Evolutionary conservation across 495 filamentous ascomycete species (phyloP), one percentile per base, ranked within the genome.

Genomic region (Elasticomyces elasticus): DNA sequence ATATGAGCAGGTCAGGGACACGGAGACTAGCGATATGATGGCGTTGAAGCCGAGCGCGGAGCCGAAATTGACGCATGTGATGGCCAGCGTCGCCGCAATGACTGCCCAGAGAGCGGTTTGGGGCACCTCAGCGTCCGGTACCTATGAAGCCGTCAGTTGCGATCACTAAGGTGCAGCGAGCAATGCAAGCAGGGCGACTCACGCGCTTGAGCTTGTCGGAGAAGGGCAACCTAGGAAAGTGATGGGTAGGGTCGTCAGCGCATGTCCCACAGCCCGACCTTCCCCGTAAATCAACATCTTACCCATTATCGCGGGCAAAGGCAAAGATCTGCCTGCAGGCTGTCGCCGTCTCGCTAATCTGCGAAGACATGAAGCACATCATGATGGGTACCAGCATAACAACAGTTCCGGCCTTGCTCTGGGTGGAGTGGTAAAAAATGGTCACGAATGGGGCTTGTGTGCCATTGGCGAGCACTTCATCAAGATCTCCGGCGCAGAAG

Each of bases 1-100:
- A 37, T 37, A 58, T 17, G 35, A 54, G 45, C 5, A 17, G 6
- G 44, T 51, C 26, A 56, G 19, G 11, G 27, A 9, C 15, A 83
- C 72, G 56, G 78, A 79, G 63, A 82, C 79, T 19, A 81, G 63
- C 0, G 77, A 79, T 0, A 84, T 65, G 35, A 80, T 63, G 52
- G 75, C 70, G 12, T 79, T 74, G 44, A 76, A 68, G 27, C 62
- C 52, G 56, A 74, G 68, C 1, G 72, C 73, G 26, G 77, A 54
- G 22, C 72, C 57, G 42, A 77, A 70, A 1, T 79, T n/a, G 54
- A 40, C 30, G 37, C 12, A 37, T 7, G 38, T 10, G 23, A 54
- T 69, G 56, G 73, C 51, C 9, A 6, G 10, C 27, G 49, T 51
- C 6, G 24, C 5, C 5, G 5, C 13, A 10, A 27, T 48, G 44